Percentiles rank a stretch among this genome's conserved stretches.
These are phyloP conservation scores for Cryomyces minteri DNA, from an alignment of 495 filamentous ascomycete genomes.

Conservation along the genomic window DNA sequence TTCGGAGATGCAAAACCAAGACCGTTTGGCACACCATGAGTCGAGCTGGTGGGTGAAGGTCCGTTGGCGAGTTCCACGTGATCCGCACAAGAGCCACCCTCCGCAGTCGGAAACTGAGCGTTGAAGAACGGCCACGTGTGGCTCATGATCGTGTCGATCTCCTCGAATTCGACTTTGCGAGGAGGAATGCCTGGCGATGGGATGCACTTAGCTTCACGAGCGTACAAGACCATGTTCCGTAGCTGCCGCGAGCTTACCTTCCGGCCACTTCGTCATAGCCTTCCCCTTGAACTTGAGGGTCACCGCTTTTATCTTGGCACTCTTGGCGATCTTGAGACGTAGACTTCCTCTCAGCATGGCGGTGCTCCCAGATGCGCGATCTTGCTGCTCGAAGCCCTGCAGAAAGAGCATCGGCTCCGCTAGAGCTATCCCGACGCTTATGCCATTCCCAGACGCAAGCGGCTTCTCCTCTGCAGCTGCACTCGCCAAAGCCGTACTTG, in stretches of 20 bases:
- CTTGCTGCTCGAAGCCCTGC: slow-evolving; percentile 76
- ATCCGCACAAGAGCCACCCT: slow-evolving; percentile 49
- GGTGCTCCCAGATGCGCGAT: slow-evolving; percentile 46
- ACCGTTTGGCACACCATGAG: background rate
- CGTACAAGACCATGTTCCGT: background rate
- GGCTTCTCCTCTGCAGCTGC: slow-evolving; percentile 26
- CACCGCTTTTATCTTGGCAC: slow-evolving; percentile 87
- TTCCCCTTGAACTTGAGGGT: slow-evolving; percentile 72
- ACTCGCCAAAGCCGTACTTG: background rate
- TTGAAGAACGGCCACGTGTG: slow-evolving; percentile 75
- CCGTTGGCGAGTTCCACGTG: slow-evolving; percentile 29
- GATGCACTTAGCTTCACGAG: background rate
- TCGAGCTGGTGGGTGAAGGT: slow-evolving; percentile 7
- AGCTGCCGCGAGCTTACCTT: slow-evolving; percentile 34
- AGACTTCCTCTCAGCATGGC: slow-evolving; percentile 77
- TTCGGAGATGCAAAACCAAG: slow-evolving; percentile 29
- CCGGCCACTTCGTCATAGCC: slow-evolving; percentile 88
- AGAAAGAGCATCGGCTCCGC: slow-evolving; percentile 84
- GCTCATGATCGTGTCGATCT: slow-evolving; percentile 58
- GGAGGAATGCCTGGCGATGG: slow-evolving; percentile 59
- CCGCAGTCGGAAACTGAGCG: slow-evolving; percentile 41
- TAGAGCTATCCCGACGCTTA: slow-evolving; percentile 30
- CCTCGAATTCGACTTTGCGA: slow-evolving; percentile 62
- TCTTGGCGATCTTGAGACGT: slow-evolving; percentile 68
- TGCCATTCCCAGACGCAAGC: slow-evolving; percentile 29